phyloP scores from a whole-genome alignment of 331 rosid species.

The Malus hybrid region DNA sequence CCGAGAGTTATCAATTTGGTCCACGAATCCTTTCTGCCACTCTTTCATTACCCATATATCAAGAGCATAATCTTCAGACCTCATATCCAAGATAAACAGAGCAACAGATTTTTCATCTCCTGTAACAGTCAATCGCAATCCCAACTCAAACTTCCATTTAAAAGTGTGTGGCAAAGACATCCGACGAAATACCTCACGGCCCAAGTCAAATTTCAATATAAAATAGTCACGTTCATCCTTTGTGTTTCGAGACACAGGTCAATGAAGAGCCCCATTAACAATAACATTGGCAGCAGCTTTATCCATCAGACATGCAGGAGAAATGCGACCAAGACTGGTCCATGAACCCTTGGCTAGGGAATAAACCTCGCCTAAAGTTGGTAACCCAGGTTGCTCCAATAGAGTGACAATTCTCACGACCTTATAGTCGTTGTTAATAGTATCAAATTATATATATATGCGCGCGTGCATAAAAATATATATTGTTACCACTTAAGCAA shows the following conservation, averaged over 20 bases:
- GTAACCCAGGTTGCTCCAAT: background rate
- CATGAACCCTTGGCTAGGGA: slow-evolving; percentile 22
- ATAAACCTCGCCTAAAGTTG: slow-evolving; percentile 15
- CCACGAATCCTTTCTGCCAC: background rate
- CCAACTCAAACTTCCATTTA: background rate
- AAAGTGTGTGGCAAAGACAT: slow-evolving; percentile 3
- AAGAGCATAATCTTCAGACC: background rate
- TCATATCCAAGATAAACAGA: background rate
- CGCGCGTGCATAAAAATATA: too few species aligned
- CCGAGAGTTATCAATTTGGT: background rate
- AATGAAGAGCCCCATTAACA: slow-evolving; percentile 14
- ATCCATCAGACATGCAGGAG: slow-evolving; percentile 7
- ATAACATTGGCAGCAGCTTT: background rate
- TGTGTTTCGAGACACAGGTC: slow-evolving; percentile 7
- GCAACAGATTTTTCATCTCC: background rate
- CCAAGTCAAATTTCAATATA: slow-evolving; percentile 16
- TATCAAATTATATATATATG: slow-evolving; percentile 5
- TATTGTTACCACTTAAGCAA: too few species aligned
- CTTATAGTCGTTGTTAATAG: slow-evolving; percentile 7
- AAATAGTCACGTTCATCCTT: background rate
- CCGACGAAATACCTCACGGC: slow-evolving; percentile 13
- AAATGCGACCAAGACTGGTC: background rate
- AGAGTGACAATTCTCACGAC: slow-evolving; percentile 14
- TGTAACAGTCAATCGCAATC: background rate
- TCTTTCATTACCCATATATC: background rate